These are phyloP conservation scores for Salix arbutifolia DNA, from an alignment of 345 rosid species.

Conservation along the genomic window DNA sequence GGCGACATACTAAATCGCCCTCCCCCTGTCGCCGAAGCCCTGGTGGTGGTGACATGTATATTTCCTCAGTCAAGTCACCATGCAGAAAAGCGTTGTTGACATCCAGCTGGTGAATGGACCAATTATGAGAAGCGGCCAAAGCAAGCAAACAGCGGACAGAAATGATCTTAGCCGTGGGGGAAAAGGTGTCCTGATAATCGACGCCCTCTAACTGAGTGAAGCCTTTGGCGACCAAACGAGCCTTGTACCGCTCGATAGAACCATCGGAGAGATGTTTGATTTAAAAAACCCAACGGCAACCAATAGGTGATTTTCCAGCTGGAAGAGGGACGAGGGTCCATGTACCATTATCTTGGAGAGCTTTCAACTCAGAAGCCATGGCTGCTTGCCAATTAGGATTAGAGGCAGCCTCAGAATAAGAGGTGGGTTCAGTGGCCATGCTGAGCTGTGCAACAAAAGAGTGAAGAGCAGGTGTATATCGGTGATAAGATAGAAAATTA, in stretches of 20 bases:
- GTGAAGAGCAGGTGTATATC: background rate
- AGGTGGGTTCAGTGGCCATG: background rate
- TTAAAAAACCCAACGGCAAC: background rate
- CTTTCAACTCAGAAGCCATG: background rate
- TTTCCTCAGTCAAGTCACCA: background rate
- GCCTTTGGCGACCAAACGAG: background rate
- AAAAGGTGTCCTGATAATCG: background rate
- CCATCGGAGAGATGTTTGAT: background rate
- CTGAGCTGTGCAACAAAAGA: background rate
- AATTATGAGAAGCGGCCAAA: background rate
- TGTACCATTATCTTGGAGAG: background rate
- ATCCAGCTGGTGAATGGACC: background rate
- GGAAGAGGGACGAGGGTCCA: background rate
- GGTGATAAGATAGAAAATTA: background rate
- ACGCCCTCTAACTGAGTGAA: background rate
- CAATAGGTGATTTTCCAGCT: fast-evolving
- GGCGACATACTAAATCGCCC: background rate
- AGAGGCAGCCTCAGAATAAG: background rate
- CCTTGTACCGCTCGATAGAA: background rate
- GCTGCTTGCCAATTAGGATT: background rate
- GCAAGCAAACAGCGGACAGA: background rate
- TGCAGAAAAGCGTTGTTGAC: background rate
- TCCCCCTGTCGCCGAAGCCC: background rate
- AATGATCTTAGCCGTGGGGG: background rate
- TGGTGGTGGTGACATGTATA: background rate